A percentile compares a stretch with the other conserved stretches of the same genome.
phyloP scores from a whole-genome alignment of 192 early-diverging fungal genomes.

The Coemansia umbellata region DNA sequence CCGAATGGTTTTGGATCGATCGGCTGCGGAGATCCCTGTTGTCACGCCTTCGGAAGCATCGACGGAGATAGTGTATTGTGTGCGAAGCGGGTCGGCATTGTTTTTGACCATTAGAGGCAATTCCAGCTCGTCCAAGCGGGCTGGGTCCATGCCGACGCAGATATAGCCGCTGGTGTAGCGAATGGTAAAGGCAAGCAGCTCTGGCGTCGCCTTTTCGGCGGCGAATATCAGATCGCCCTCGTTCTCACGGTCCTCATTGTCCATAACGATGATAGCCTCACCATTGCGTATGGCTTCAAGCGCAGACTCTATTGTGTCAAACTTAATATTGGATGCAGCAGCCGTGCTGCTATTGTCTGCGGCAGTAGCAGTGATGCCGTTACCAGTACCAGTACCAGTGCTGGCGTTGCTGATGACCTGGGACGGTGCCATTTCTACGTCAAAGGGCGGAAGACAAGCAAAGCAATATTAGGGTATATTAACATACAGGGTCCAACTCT shows the following conservation, averaged over 20 bases:
- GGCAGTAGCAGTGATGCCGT: not conserved
- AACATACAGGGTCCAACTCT: too few species aligned
- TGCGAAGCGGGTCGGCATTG: constrained; percentile 87
- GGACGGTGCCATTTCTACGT: constrained; percentile 5
- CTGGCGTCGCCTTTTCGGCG: constrained; percentile 86
- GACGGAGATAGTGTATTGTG: constrained; percentile 91
- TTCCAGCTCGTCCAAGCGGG: constrained; percentile 77
- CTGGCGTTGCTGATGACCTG: not conserved
- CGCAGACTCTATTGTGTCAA: constrained; percentile 37
- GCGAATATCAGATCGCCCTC: constrained; percentile 98
- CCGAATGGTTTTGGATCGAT: constrained; percentile 75
- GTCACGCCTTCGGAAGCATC: constrained; percentile 83
- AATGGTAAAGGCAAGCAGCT: constrained; percentile 94
- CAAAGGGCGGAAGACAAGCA: not conserved
- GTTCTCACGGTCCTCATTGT: constrained; percentile 98
- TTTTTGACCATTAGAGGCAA: constrained; percentile 94
- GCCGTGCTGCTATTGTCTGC: not conserved
- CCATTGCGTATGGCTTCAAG: constrained; percentile 56
- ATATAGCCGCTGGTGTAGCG: constrained; percentile 92
- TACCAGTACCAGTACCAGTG: too few species aligned
- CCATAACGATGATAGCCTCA: constrained; percentile 88
- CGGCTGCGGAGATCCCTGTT: constrained; percentile 94
- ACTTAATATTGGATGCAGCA: not conserved
- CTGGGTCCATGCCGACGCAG: constrained; percentile 78
- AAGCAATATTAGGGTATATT: too few species aligned